Conservation (phyloP, 2,329 filamentous ascomycete genomes). For the Aspergillus carbonarius region DNA sequence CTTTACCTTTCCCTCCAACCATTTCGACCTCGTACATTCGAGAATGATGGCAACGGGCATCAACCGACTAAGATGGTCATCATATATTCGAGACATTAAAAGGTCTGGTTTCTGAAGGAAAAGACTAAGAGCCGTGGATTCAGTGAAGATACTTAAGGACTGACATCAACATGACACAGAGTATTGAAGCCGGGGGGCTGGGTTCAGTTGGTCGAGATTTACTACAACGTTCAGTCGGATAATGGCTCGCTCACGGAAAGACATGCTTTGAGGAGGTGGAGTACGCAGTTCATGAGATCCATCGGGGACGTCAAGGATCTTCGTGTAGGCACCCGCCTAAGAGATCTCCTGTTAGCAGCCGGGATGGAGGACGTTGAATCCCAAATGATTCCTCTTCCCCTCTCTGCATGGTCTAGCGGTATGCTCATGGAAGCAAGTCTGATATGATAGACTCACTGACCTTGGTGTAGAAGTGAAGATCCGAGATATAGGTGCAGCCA, state of each 20-base stretch:
- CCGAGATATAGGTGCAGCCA: conserved; percentile 43
- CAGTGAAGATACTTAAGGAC: not conserved
- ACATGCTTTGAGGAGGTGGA: conserved; percentile 67
- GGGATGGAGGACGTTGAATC: conserved; percentile 69
- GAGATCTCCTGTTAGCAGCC: conserved; percentile 57
- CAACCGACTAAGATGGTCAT: conserved; percentile 68
- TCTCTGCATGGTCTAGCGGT: conserved; percentile 70
- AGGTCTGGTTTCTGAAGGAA: conserved; percentile 33
- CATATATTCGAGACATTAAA: conserved; percentile 74
- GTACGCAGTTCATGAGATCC: conserved; percentile 61
- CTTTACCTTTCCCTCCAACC: conserved; percentile 66
- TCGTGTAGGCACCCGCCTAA: conserved; percentile 61
- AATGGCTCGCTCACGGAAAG: conserved; percentile 72
- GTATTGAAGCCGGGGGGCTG: conserved; percentile 72
- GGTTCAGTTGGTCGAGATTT: conserved; percentile 86
- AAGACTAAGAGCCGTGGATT: not conserved
- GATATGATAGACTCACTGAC: conserved; percentile 19
- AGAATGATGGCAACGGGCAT: conserved; percentile 62
- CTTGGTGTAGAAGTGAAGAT: conserved; percentile 40
- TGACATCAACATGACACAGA: conserved; percentile 20
- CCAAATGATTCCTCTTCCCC: conserved; percentile 64
- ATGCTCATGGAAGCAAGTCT: conserved; percentile 25
- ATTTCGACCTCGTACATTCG: conserved; percentile 84
- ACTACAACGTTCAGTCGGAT: conserved; percentile 81
- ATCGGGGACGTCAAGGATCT: conserved; percentile 66